Evolutionary conservation across 2,329 filamentous ascomycete genomes (phyloP), one percentile per base, ranked within the genome.

Genomic region (Pyrenochaeta sp.): DNA sequence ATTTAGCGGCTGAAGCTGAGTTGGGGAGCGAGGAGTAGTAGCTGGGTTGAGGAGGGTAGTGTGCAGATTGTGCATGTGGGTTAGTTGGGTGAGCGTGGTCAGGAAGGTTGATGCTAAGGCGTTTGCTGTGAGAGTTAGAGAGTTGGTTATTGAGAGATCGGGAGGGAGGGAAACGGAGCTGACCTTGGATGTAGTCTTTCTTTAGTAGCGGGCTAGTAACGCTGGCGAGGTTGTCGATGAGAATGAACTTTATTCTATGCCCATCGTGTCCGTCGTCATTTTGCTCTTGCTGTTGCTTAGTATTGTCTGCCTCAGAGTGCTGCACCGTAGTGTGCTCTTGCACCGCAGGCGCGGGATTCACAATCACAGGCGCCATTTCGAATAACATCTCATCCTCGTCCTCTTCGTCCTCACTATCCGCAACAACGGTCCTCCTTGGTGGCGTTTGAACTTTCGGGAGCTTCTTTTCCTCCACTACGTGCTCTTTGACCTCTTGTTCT

Each of bases 101-200:
- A 84, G 73, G 52, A 84, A 77, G 12, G 74, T 69, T 13, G 77
- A 65, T 12, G 82, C 62, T 4, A 80, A 67, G 10, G 77, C 74
- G 66, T 80, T 80, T 44, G 77, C 79, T 69, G 40, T 13, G 9
- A 12, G 12, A 27, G 49, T 59, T 40, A 59, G 62, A 56, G 32
- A 67, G 48, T 25, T 32, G 48, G 56, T 30, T n/a, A 30, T 69
- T 61, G 65, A 24, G 73, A 51, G n/a, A 58, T 22, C 13, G 39
- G 44, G 62, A 36, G 71, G 54, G 28, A 73, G 56, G 12, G 2
- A 6, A 37, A 0, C 5, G 28, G 28, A 30, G 28, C 37, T 9
- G 58, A 75, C 77, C 72, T 72, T 77, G 72, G 10, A 72, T 54
- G 48, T 75, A 72, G 54, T 78, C 74, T 28, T 70, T 77, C 49